These are phyloP conservation scores for Candida nanaspora DNA, from an alignment of 805 yeast genomes.

Conservation along the genomic window DNA sequence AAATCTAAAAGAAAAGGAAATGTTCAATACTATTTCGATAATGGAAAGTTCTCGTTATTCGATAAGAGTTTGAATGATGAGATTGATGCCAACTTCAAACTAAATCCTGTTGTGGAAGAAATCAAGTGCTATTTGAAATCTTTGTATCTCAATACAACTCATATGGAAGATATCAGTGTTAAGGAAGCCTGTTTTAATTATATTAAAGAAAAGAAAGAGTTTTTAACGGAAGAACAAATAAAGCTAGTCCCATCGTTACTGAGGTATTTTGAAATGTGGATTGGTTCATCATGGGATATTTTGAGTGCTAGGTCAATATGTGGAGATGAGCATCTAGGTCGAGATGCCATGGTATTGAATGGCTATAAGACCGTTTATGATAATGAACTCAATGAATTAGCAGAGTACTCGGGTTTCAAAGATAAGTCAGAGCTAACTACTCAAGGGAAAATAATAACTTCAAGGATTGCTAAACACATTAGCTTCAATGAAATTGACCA, in stretches of 20 bases:
- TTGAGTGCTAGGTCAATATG: constrained; percentile 53
- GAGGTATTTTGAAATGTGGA: constrained; percentile 65
- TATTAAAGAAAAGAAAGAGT: constrained; percentile 34
- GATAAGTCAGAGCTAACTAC: not conserved
- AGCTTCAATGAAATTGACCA: constrained; percentile 12
- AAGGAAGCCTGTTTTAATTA: constrained; percentile 42
- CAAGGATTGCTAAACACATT: constrained; percentile 18
- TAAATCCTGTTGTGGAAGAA: constrained; percentile 25
- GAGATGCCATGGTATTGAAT: constrained; percentile 59
- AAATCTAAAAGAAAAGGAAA: constrained; percentile 30
- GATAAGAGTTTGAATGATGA: constrained; percentile 16
- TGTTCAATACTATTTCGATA: constrained; percentile 24
- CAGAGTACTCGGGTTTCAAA: constrained; percentile 5
- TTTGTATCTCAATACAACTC: constrained; percentile 16
- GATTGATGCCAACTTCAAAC: constrained; percentile 46
- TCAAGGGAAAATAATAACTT: not conserved
- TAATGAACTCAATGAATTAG: constrained; percentile 23
- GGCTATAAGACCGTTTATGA: constrained; percentile 41
- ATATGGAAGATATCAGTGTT: constrained; percentile 46
- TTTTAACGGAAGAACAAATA: constrained; percentile 45
- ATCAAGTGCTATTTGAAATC: constrained; percentile 16
- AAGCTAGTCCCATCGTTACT: constrained; percentile 41
- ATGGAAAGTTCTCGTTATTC: constrained; percentile 16
- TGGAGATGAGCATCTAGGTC: constrained; percentile 54
- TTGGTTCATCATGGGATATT: constrained; percentile 60